Percentiles rank a stretch among this genome's conserved stretches.
Conservation (phyloP, 495 filamentous ascomycete species). For the Hypoxylon rickii region DNA sequence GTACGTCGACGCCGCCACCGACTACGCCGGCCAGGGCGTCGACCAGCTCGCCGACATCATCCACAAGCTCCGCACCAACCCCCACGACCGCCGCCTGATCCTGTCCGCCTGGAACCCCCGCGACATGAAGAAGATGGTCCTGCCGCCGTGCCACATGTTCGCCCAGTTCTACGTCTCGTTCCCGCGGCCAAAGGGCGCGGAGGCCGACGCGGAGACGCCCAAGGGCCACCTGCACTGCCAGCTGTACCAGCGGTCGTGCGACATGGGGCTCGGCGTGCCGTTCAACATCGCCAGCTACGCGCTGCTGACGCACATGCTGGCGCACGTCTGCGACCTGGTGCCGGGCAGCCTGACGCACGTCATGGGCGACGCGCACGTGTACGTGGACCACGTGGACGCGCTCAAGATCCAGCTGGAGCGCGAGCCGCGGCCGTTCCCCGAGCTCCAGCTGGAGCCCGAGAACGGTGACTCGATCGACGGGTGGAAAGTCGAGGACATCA, state of each 20-base stretch:
- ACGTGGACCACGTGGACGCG: constrained; percentile 90
- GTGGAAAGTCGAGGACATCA: constrained; percentile 87
- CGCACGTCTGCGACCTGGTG: constrained; percentile 78
- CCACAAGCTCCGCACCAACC: constrained; percentile 75
- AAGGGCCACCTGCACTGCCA: constrained; percentile 78
- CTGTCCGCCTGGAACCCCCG: constrained; percentile 91
- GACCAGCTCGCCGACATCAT: constrained; percentile 91
- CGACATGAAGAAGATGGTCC: constrained; percentile 85
- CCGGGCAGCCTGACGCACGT: constrained; percentile 86
- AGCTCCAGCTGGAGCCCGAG: constrained; percentile 68
- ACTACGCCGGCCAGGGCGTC: constrained; percentile 87
- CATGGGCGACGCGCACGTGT: constrained; percentile 97
- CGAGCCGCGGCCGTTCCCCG: constrained; percentile 82
- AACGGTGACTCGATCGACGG: constrained; percentile 75
- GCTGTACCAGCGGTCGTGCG: constrained; percentile 91
- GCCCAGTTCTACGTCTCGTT: constrained; percentile 96
- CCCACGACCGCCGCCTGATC: constrained; percentile 88
- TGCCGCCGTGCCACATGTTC: constrained; percentile 99
- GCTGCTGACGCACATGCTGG: constrained; percentile 90
- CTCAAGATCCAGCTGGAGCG: constrained; percentile 77
- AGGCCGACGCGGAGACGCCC: constrained; percentile 35
- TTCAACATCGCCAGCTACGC: constrained; percentile 98
- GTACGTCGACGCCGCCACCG: constrained; percentile 75
- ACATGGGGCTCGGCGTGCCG: constrained; percentile 96
- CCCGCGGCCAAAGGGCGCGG: constrained; percentile 50